Evolutionary conservation across 305 asterid species (phyloP).

Genomic region (Solanum hybrid): DNA sequence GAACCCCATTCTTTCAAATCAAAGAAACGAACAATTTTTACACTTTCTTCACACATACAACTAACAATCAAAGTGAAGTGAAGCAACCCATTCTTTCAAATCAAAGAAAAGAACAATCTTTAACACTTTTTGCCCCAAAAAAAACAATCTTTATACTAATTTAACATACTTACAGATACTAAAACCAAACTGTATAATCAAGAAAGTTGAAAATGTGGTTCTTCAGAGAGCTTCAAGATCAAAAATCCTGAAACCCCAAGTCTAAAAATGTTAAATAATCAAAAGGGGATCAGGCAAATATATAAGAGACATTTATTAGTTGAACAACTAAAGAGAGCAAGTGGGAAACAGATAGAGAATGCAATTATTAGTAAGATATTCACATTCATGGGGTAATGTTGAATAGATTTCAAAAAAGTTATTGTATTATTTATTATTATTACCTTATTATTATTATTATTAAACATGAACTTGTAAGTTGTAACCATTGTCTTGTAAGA

Average conservation of each 20-base stretch:
- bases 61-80: background rate
- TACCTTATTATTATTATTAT: background rate
- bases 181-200: background rate
- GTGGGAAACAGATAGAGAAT: conserved; percentile 8
- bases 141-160: background rate
- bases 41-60: background rate
- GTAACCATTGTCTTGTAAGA: background rate
- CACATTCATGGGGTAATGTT: background rate
- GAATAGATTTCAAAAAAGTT: background rate
- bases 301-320: background rate
- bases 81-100: conserved; percentile 10
- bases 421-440: background rate
- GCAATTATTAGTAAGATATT: conserved; percentile 1
- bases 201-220: conserved; percentile 12
- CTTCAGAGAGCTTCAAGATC: conserved; percentile 16
- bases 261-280: background rate
- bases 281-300: background rate
- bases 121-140: background rate
- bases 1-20: conserved; percentile 11
- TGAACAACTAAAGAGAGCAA: background rate
- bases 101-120: background rate
- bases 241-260: conserved; percentile 25
- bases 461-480: background rate
- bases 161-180: background rate
- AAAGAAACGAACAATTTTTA: background rate